Base-by-base conservation (phyloP, 768 basidiomycete species). In the Hypholoma fasciculare region DNA sequence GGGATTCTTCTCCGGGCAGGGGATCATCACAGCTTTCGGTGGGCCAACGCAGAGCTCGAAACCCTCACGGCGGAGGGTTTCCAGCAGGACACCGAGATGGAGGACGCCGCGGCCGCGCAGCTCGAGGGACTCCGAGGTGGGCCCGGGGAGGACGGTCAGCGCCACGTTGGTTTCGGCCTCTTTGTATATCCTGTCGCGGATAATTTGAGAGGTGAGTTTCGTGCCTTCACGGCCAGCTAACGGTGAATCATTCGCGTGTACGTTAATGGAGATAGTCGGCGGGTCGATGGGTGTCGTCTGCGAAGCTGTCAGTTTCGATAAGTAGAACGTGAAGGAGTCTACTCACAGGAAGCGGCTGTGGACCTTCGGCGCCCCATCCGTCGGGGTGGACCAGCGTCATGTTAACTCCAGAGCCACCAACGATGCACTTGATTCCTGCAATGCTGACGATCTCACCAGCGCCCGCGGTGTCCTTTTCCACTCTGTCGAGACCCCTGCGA, bases 151-250 rank as follows among this genome's bases (percentile, higher is more conserved):
- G 49, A 82, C 77, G 37, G 71, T 73, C n/a, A 82, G 68, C 0
- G 79, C 79, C 49, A 81, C 79, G 56, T 82, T 80, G n/a, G 80
- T 82, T 57, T 78, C 75, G 2, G 79, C 77, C 67, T 82, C 80
- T 63, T 78, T 79, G 65, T 75, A 72, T 52, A 80, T 77, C 1
- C 79, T 72, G 42, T 82, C 79, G 7, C 77, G 76, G 63, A 82
- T 76, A 30, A 81, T 53, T 61, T 80, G 80, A 1, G 78, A 79
- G 6, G 80, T 82, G 49, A 82, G 74, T 63, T 80, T 82, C 6
- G 71, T 72, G 40, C 80, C 80, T 60, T 80, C 79, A 34, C 71
- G 71, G 9, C 78, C 79, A 16, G 73, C 78, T 43, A 81, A 71
- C 1, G 80, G 79, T 7, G 77, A 78, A 57, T 80, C 78, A 61